These are phyloP conservation scores for Scutellaria galericulata DNA, from an alignment of 257 asterid genomes.

Conservation along the genomic window DNA sequence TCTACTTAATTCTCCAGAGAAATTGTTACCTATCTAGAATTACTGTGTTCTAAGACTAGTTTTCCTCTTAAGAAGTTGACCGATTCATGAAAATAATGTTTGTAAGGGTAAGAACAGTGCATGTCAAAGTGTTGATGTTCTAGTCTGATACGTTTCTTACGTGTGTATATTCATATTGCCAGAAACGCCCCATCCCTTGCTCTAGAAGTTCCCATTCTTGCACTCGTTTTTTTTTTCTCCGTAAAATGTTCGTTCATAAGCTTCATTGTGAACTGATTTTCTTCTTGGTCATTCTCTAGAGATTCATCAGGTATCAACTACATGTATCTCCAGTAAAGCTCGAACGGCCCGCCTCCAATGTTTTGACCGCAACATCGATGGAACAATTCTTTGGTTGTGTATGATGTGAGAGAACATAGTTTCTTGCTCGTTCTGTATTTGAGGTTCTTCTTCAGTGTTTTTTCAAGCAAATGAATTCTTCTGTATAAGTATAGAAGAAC, in stretches of 20 bases:
- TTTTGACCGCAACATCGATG: constrained; percentile 64
- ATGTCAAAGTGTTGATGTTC: constrained; percentile 1
- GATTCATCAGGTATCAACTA: constrained; percentile 91
- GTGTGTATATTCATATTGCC: no score
- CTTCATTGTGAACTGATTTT: constrained; percentile 7
- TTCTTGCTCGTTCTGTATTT: not conserved
- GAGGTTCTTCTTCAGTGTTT: constrained; percentile 22
- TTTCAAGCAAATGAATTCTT: constrained; percentile 8
- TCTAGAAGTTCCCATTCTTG: not conserved
- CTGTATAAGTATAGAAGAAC: constrained; percentile 16
- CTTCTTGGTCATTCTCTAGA: constrained; percentile 44
- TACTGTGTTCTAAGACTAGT: not conserved
- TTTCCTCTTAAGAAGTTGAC: not conserved
- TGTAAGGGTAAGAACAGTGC: not conserved
- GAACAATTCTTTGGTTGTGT: constrained; percentile 78
- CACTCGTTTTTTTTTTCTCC: not conserved
- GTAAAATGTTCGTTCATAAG: not conserved
- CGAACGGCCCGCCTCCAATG: constrained; percentile 62
- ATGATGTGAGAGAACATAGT: constrained; percentile 41
- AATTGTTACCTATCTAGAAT: not conserved
- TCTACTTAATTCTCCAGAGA: not conserved
- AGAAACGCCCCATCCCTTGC: no score
- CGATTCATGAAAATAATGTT: not conserved
- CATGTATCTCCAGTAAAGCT: constrained; percentile 70
- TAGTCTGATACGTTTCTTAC: no score